Evolutionary conservation across 495 filamentous ascomycete species (phyloP).

Genomic region (Extremus antarcticus): DNA sequence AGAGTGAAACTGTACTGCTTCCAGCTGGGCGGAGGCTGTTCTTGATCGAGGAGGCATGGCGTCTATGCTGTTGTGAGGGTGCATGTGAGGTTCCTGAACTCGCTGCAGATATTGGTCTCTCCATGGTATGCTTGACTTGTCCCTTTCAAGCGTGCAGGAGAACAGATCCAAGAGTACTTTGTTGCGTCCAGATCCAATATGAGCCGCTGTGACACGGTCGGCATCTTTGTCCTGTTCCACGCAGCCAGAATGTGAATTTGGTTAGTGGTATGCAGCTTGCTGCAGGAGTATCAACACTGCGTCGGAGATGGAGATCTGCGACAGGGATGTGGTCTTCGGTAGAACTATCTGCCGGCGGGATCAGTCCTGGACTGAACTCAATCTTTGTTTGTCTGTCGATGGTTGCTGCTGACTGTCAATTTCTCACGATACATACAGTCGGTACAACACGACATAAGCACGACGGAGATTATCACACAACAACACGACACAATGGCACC

Average conservation of each 20-base stretch:
- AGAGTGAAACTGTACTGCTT: conserved; percentile 51
- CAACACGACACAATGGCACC: conserved; percentile 3
- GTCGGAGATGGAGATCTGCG: neutral
- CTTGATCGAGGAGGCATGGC: conserved; percentile 18
- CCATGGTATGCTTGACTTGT: neutral
- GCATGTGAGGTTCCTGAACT: neutral
- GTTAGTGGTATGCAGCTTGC: no score
- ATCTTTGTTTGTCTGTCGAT: neutral
- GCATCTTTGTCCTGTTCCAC: neutral
- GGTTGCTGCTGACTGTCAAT: no score
- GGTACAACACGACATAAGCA: no score
- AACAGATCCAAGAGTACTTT: neutral
- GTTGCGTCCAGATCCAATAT: neutral
- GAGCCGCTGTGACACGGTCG: neutral
- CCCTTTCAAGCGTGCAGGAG: neutral
- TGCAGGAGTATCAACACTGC: neutral
- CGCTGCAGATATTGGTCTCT: neutral
- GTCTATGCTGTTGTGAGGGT: neutral
- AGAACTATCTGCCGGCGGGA: no score
- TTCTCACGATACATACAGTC: no score
- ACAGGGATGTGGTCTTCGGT: no score
- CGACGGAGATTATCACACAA: no score
- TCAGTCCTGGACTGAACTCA: no score
- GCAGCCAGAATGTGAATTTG: no score
- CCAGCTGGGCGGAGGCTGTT: conserved; percentile 8